Conservation (phyloP, 1,284 basidiomycete genomes). For the Irpex rosettiformis region DNA sequence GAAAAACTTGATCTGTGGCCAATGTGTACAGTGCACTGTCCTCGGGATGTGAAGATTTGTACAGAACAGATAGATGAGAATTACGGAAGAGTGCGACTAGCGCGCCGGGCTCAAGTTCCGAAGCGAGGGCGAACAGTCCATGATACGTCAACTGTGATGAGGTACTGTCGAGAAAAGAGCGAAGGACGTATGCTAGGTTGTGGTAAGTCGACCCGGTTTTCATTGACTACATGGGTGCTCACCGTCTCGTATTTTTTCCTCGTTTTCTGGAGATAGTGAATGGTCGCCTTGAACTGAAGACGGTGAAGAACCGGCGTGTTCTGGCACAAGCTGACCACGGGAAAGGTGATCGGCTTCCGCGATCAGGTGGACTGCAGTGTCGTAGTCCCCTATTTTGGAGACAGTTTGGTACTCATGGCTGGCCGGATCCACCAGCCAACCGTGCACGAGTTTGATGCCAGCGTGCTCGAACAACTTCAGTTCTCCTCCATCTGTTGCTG, state of each 20-base stretch:
- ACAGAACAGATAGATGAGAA: slow-evolving; percentile 85
- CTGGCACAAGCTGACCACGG: slow-evolving; percentile 52
- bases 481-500: slow-evolving; percentile 62
- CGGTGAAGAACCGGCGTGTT: slow-evolving; percentile 27
- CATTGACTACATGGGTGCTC: slow-evolving; percentile 21
- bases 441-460: slow-evolving; percentile 80
- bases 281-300: slow-evolving; percentile 10
- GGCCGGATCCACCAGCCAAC: slow-evolving; percentile 86
- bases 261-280: slow-evolving; percentile 45
- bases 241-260: slow-evolving; percentile 66
- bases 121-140: slow-evolving; percentile 69
- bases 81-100: slow-evolving; percentile 84
- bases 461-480: slow-evolving; percentile 83
- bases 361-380: slow-evolving; percentile 66
- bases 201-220: neutral
- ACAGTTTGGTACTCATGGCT: slow-evolving; percentile 59
- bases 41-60: slow-evolving; percentile 45
- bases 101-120: slow-evolving; percentile 47
- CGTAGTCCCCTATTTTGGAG: slow-evolving; percentile 57
- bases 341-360: slow-evolving; percentile 75
- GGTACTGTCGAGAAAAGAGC: slow-evolving; percentile 68
- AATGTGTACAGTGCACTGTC: slow-evolving; percentile 69
- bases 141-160: slow-evolving; percentile 86
- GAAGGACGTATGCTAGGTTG: slow-evolving; percentile 58
- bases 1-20: slow-evolving; percentile 80